Percentiles rank a stretch among this genome's conserved stretches.
Conservation (phyloP, 1,284 basidiomycete species). For the Cryptococcus hybrid region DNA sequence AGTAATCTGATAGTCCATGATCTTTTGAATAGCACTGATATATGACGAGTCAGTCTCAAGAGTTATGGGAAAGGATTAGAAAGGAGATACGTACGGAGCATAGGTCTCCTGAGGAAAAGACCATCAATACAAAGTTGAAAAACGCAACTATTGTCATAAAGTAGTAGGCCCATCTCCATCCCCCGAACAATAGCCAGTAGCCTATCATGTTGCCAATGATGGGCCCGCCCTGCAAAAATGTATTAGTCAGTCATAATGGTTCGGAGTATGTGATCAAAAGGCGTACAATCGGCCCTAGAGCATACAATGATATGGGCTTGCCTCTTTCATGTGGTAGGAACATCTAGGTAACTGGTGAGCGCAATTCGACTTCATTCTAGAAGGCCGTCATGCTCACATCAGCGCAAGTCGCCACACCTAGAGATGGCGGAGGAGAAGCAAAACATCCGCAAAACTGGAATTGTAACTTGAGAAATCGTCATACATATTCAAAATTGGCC, state of each 20-base stretch:
- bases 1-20: slow-evolving; percentile 16
- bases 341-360: slow-evolving; percentile 15
- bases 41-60: not conserved
- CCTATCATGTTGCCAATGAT: slow-evolving; percentile 46
- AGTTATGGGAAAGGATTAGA: not conserved
- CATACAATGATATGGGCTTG: slow-evolving; percentile 43
- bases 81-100: slow-evolving; percentile 31
- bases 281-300: slow-evolving; percentile 42
- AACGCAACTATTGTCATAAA: slow-evolving; percentile 40
- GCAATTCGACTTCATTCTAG: not conserved
- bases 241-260: not conserved
- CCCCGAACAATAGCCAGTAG: slow-evolving; percentile 42
- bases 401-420: slow-evolving; percentile 48
- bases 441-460: slow-evolving; percentile 38
- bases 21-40: slow-evolving; percentile 34
- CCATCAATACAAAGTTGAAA: slow-evolving; percentile 35
- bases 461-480: not conserved
- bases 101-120: slow-evolving; percentile 46
- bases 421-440: slow-evolving; percentile 41
- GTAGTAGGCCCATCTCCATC: slow-evolving; percentile 49
- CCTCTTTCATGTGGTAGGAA: slow-evolving; percentile 43
- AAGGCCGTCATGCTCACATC: slow-evolving; percentile 29
- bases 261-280: not conserved
- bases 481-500: no score
- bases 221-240: slow-evolving; percentile 29